phyloP scores from a whole-genome alignment of 768 basidiomycete species.

The Fibroporia radiculosa region DNA sequence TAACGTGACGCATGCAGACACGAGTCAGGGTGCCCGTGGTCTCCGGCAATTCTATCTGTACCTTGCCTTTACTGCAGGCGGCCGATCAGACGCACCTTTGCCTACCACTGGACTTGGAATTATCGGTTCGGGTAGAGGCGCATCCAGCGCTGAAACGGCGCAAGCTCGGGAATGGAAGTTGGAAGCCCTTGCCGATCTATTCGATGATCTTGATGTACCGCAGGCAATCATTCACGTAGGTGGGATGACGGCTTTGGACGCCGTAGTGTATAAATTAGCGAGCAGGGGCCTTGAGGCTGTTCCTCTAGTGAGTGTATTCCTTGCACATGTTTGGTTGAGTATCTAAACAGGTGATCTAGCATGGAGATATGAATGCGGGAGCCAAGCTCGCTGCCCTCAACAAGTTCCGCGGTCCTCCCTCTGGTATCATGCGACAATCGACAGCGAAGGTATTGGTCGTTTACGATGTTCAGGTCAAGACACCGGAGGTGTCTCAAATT shows the following conservation, averaged over 20 bases:
- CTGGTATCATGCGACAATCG: constrained; percentile 56
- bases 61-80: constrained; percentile 86
- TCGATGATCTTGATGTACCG: constrained; percentile 75
- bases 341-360: constrained; percentile 34
- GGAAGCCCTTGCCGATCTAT: constrained; percentile 83
- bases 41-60: constrained; percentile 96
- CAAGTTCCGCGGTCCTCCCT: constrained; percentile 64
- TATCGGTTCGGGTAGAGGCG: constrained; percentile 86
- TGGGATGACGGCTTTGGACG: constrained; percentile 78
- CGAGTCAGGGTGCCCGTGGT: constrained; percentile 68
- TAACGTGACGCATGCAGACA: constrained; percentile 64
- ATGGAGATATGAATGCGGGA: constrained; percentile 86
- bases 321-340: not conserved
- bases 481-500: constrained; percentile 81
- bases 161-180: constrained; percentile 94
- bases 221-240: constrained; percentile 88
- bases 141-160: constrained; percentile 72
- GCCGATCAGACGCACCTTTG: constrained; percentile 44
- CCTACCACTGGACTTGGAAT: constrained; percentile 64
- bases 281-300: constrained; percentile 82
- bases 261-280: constrained; percentile 85
- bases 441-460: constrained; percentile 77
- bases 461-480: constrained; percentile 90
- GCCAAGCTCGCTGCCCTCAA: constrained; percentile 76
- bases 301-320: constrained; percentile 56